Evolutionary conservation across 179 eudicot species (phyloP).

Genomic region (Patellifolia procumbens): DNA sequence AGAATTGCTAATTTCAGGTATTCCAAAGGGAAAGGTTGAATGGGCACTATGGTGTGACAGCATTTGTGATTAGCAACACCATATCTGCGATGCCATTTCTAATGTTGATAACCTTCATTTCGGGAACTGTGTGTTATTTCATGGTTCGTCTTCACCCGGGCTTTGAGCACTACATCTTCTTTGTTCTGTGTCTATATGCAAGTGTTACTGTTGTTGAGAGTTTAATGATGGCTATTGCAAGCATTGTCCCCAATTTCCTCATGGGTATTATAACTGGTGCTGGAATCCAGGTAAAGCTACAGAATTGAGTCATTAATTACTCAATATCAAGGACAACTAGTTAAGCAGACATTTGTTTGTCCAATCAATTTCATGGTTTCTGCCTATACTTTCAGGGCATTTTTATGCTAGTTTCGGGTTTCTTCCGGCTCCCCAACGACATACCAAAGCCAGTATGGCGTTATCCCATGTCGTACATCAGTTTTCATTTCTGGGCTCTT

Average conservation of each 20-base stretch:
- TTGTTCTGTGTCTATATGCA: constrained; percentile 86
- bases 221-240: constrained; percentile 98
- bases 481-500: constrained; percentile 99
- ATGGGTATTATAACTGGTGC: constrained; percentile 99
- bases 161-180: constrained; percentile 80
- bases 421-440: constrained; percentile 93
- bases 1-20: constrained; percentile 48
- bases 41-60: constrained; percentile 91
- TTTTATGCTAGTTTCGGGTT: constrained; percentile 96
- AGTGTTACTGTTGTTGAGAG: constrained; percentile 99
- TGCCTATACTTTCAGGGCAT: constrained; percentile 57
- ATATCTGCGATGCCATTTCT: constrained; percentile 92
- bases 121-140: constrained; percentile 92
- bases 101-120: constrained; percentile 76
- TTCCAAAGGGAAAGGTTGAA: constrained; percentile 94
- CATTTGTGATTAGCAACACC: constrained; percentile 95
- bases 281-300: constrained; percentile 74
- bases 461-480: constrained; percentile 96
- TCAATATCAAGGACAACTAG: not conserved
- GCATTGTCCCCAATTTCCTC: constrained; percentile 94
- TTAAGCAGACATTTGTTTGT: not conserved
- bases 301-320: not conserved
- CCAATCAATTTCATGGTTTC: not conserved
- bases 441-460: constrained; percentile 96
- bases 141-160: constrained; percentile 98